Evolutionary conservation across 1,284 basidiomycete genomes (phyloP).

Genomic region (Apiotrichum veenhuisii): DNA sequence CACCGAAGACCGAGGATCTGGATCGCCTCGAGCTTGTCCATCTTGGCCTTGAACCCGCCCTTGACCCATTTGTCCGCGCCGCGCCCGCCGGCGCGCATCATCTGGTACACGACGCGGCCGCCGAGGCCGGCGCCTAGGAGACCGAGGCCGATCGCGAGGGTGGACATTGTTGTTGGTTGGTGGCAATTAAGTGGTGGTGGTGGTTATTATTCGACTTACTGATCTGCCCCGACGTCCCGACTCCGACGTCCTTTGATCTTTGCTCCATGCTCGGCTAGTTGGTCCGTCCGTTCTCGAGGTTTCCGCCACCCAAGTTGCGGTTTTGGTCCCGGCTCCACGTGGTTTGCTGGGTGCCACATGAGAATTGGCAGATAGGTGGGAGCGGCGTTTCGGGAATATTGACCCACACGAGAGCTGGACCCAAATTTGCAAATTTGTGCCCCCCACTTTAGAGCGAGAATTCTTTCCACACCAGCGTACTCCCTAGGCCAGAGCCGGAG

Average conservation of each 20-base stretch:
- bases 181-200: neutral
- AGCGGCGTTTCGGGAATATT: too few relatives aligned
- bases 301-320: too few relatives aligned
- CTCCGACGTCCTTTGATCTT: too few relatives aligned
- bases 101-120: conserved; percentile 60
- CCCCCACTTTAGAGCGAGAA: too few relatives aligned
- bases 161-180: conserved; percentile 54
- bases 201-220: neutral
- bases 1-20: conserved; percentile 88
- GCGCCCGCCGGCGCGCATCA: conserved; percentile 54
- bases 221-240: neutral
- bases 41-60: conserved; percentile 92
- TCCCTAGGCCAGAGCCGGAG: too few relatives aligned
- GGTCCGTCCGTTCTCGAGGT: neutral
- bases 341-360: too few relatives aligned
- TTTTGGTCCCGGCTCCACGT: too few relatives aligned
- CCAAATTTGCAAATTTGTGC: too few relatives aligned
- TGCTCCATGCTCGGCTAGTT: neutral
- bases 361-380: too few relatives aligned
- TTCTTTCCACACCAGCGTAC: too few relatives aligned
- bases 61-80: conserved; percentile 78
- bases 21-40: conserved; percentile 92
- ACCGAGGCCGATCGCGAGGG: conserved; percentile 70
- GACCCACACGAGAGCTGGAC: too few relatives aligned
- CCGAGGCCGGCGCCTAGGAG: conserved; percentile 74